A percentile compares a stretch with the other conserved stretches of the same genome.
Conservation (phyloP, 768 basidiomycete genomes). For the Xerocomellus intermedius region DNA sequence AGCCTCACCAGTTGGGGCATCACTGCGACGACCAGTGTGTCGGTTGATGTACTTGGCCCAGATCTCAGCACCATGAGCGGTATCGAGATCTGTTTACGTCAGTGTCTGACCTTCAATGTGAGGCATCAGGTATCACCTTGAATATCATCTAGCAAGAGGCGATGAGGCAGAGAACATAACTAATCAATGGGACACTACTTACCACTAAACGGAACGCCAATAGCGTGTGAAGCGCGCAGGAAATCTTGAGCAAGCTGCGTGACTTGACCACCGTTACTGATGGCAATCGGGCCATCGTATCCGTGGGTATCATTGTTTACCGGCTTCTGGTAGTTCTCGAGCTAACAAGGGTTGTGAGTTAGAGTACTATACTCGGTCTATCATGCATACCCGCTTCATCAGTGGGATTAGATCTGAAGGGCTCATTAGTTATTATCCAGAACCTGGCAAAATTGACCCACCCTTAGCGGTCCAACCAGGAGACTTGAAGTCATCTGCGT, state of each 20-base stretch:
- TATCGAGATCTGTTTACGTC: conserved; percentile 46
- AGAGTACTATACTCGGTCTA: background rate
- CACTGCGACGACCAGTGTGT: conserved; percentile 68
- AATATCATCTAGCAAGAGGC: conserved; percentile 49
- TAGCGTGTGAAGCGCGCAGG: conserved; percentile 56
- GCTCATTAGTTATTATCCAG: background rate
- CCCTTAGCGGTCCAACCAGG: conserved; percentile 67
- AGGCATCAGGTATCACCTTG: conserved; percentile 40
- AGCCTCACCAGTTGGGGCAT: conserved; percentile 61
- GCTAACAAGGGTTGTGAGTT: conserved; percentile 29
- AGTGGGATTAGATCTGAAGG: conserved; percentile 60
- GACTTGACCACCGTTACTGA: conserved; percentile 66
- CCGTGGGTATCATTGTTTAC: conserved; percentile 65
- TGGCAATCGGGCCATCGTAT: conserved; percentile 72
- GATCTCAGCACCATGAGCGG: conserved; percentile 62
- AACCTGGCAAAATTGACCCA: conserved; percentile 21
- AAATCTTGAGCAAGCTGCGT: conserved; percentile 68
- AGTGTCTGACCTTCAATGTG: background rate
- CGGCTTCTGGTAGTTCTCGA: conserved; percentile 79
- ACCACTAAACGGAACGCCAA: conserved; percentile 68
- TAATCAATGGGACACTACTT: conserved; percentile 12
- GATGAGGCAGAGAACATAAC: background rate
- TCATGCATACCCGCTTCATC: conserved; percentile 56
- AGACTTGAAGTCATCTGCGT: conserved; percentile 67
- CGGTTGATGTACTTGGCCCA: conserved; percentile 80